phyloP scores from a whole-genome alignment of 2,329 filamentous ascomycete genomes.

The Achaetomium macrosporum region DNA sequence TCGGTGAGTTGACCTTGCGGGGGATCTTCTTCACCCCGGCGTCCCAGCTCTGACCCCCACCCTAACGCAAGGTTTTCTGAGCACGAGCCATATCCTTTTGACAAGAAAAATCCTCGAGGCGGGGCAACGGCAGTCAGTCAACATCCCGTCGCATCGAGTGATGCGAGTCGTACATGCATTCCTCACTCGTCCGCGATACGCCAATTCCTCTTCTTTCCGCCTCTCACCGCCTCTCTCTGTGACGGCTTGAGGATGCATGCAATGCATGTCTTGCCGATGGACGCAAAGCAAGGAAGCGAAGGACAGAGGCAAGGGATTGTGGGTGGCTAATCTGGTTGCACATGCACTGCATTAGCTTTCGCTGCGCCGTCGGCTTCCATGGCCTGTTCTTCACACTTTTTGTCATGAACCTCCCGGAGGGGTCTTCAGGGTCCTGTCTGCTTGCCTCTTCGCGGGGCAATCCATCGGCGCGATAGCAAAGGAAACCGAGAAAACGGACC shows the following conservation, averaged over 20 bases:
- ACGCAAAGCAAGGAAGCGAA: background rate
- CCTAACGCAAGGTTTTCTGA: slow-evolving; percentile 6
- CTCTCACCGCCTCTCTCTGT: slow-evolving; percentile 7
- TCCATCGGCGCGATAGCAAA: slow-evolving; percentile 5
- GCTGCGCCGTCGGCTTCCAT: slow-evolving; percentile 4
- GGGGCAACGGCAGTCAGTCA: background rate
- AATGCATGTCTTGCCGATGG: slow-evolving; percentile 5
- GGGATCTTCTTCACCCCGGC: slow-evolving; percentile 2
- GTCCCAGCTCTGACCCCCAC: slow-evolving; percentile 9
- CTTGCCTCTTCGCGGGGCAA: slow-evolving; percentile 1
- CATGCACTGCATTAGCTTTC: slow-evolving; percentile 14
- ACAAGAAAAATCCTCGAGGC: background rate
- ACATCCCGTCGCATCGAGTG: background rate
- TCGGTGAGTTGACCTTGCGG: slow-evolving; percentile 12
- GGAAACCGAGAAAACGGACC: background rate
- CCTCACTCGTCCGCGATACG: background rate
- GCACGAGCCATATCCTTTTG: background rate
- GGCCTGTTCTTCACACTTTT: background rate
- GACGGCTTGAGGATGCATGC: background rate
- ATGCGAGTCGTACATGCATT: background rate
- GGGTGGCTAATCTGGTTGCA: slow-evolving; percentile 1
- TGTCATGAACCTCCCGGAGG: background rate
- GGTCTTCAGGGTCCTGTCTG: slow-evolving; percentile 2
- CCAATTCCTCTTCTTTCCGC: slow-evolving; percentile 1
- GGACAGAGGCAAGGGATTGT: background rate